phyloP scores from a whole-genome alignment of 2,329 filamentous ascomycete species.

The Domatiomyces globalis region DNA sequence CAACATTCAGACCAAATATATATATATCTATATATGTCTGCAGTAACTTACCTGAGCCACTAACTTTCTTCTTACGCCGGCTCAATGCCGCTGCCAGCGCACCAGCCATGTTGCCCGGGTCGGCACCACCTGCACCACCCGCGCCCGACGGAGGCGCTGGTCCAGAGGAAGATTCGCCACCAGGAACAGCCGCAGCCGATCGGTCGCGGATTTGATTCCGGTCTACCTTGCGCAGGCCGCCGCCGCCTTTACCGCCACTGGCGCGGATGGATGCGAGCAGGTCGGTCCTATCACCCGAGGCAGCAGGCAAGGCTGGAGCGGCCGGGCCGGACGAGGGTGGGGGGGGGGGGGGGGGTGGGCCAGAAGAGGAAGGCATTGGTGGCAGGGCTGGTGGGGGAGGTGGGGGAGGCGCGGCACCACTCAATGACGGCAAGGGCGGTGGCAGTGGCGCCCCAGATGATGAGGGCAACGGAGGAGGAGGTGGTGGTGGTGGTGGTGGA shows the following conservation, averaged over 20 bases:
- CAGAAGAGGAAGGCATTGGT: slow-evolving; percentile 19
- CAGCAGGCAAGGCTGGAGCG: slow-evolving; percentile 32
- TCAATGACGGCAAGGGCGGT: slow-evolving; percentile 26
- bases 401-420: slow-evolving; percentile 22
- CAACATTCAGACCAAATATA: slow-evolving; percentile 4
- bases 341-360: slow-evolving; percentile 35
- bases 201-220: slow-evolving; percentile 34
- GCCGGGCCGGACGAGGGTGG: slow-evolving; percentile 27
- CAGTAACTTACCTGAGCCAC: slow-evolving; percentile 68
- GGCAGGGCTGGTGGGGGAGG: slow-evolving; percentile 24
- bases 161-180: slow-evolving; percentile 42
- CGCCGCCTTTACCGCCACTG: slow-evolving; percentile 45
- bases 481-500: slow-evolving; percentile 29
- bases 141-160: slow-evolving; percentile 41
- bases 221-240: slow-evolving; percentile 32
- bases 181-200: slow-evolving; percentile 30
- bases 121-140: slow-evolving; percentile 20
- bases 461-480: slow-evolving; percentile 26
- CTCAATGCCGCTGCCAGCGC: slow-evolving; percentile 64
- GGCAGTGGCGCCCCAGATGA: slow-evolving; percentile 23
- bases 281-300: slow-evolving; percentile 28
- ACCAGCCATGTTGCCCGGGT: slow-evolving; percentile 56
- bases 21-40: not conserved
- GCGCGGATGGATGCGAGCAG: slow-evolving; percentile 37
- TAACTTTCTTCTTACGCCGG: slow-evolving; percentile 85